phyloP scores from a whole-genome alignment of 2,329 filamentous ascomycete genomes.

The Apiospora sp. region DNA sequence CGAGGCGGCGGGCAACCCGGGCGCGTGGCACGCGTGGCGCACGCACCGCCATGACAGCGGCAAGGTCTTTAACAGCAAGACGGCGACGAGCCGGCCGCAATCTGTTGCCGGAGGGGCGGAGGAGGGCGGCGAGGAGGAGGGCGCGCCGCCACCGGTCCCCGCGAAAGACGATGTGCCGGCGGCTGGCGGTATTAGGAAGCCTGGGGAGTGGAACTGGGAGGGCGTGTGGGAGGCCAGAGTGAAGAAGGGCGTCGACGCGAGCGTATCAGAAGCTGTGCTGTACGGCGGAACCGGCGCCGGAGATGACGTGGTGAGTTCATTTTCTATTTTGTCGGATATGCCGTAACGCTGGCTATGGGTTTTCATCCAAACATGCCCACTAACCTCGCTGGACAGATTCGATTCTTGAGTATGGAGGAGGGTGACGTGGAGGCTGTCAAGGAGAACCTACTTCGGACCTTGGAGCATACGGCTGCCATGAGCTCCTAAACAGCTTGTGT shows the following conservation, averaged over 20 bases:
- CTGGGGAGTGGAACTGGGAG: conserved; percentile 96
- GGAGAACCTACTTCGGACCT: conserved; percentile 63
- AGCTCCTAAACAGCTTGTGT: not conserved
- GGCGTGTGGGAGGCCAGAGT: conserved; percentile 95
- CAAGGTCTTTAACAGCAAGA: conserved; percentile 43
- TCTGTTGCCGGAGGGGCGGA: conserved; percentile 28
- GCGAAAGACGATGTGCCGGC: conserved; percentile 29
- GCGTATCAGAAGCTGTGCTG: conserved; percentile 79
- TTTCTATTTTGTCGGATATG: conserved; percentile 10
- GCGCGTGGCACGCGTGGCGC: conserved; percentile 94
- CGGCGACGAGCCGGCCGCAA: not conserved
- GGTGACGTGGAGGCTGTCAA: conserved; percentile 65
- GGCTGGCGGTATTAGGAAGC: conserved; percentile 54
- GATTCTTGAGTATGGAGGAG: conserved; percentile 71
- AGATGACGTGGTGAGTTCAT: conserved; percentile 75
- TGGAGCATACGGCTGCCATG: not conserved
- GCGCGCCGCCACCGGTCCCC: not conserved
- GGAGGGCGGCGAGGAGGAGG: conserved; percentile 26
- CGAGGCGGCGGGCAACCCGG: conserved; percentile 85
- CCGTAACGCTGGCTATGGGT: conserved; percentile 19
- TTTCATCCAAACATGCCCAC: not conserved
- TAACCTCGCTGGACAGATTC: conserved; percentile 57
- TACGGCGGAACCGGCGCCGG: conserved; percentile 70
- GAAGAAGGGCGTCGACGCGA: conserved; percentile 77
- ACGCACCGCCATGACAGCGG: conserved; percentile 66